phyloP scores from a whole-genome alignment of 805 yeast genomes.

The Naumovozyma castellii region DNA sequence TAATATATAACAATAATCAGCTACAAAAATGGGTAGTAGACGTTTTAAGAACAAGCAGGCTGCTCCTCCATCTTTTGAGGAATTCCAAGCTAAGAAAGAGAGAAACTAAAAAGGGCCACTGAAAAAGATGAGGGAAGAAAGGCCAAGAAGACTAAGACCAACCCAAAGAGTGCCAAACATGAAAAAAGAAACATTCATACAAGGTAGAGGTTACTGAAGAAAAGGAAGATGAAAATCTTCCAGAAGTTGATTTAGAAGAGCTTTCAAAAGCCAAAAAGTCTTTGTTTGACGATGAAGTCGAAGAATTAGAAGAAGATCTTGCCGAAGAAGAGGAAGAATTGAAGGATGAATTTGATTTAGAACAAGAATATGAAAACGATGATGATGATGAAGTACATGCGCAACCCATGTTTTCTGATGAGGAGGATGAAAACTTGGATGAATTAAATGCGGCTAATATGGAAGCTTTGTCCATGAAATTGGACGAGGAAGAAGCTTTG shows the following conservation, averaged over 20 bases:
- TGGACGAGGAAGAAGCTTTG: constrained; percentile 51
- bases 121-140: constrained; percentile 17
- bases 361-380: constrained; percentile 41
- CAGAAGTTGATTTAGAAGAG: constrained; percentile 61
- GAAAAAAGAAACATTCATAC: constrained; percentile 10
- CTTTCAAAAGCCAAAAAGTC: constrained; percentile 61
- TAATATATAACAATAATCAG: too few species aligned
- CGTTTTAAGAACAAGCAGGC: constrained; percentile 88
- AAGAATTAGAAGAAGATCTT: constrained; percentile 23
- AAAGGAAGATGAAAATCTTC: constrained; percentile 37
- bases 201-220: constrained; percentile 5
- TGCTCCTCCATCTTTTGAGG: constrained; percentile 82
- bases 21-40: constrained; percentile 72
- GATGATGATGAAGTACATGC: constrained; percentile 29
- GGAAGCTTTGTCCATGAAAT: constrained; percentile 63
- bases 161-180: constrained; percentile 8
- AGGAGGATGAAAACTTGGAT: constrained; percentile 54
- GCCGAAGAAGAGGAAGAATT: constrained; percentile 21
- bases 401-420: constrained; percentile 74
- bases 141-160: constrained; percentile 9
- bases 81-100: constrained; percentile 50
- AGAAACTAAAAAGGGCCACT: constrained; percentile 30
- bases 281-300: constrained; percentile 43
- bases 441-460: constrained; percentile 69
- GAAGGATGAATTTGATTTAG: constrained; percentile 49